phyloP scores from a whole-genome alignment of 768 basidiomycete species.

The Russula brevipes region DNA sequence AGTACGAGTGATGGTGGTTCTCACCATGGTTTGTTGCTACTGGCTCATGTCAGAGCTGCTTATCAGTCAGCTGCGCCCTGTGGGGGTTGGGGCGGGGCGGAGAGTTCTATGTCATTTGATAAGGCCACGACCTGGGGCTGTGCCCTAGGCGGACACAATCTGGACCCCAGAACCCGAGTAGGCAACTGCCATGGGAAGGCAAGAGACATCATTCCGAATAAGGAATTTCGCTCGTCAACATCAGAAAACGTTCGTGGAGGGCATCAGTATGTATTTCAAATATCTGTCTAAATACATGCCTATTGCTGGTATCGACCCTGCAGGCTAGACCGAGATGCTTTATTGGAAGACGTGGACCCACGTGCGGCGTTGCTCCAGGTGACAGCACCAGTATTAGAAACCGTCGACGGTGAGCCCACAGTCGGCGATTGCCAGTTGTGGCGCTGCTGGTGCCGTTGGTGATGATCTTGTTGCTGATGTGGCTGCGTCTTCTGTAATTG shows the following conservation, averaged over 20 bases:
- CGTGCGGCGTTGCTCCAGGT: slow-evolving; percentile 3
- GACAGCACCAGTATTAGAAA: background rate
- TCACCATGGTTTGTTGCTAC: background rate
- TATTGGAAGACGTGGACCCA: background rate
- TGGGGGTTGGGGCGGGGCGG: too few species aligned
- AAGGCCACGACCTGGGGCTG: slow-evolving; percentile 5
- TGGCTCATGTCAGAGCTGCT: too few species aligned
- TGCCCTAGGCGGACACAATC: background rate
- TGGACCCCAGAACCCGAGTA: background rate
- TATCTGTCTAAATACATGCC: slow-evolving; percentile 12
- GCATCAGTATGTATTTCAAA: slow-evolving; percentile 9
- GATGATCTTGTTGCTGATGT: background rate
- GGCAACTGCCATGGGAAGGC: background rate
- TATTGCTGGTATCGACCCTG: background rate
- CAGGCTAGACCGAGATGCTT: background rate
- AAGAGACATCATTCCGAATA: background rate
- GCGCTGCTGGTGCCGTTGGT: background rate
- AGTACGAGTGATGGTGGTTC: background rate
- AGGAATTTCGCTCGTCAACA: background rate
- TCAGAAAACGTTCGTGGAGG: background rate
- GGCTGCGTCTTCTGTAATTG: background rate
- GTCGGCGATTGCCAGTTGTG: background rate
- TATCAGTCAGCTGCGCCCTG: background rate
- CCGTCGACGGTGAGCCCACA: background rate
- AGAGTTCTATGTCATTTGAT: background rate